A percentile compares a stretch with the other conserved stretches of the same genome.
These are phyloP conservation scores for Ophiobolus disseminans DNA, from an alignment of 2,329 filamentous ascomycete genomes.

Conservation along the genomic window DNA sequence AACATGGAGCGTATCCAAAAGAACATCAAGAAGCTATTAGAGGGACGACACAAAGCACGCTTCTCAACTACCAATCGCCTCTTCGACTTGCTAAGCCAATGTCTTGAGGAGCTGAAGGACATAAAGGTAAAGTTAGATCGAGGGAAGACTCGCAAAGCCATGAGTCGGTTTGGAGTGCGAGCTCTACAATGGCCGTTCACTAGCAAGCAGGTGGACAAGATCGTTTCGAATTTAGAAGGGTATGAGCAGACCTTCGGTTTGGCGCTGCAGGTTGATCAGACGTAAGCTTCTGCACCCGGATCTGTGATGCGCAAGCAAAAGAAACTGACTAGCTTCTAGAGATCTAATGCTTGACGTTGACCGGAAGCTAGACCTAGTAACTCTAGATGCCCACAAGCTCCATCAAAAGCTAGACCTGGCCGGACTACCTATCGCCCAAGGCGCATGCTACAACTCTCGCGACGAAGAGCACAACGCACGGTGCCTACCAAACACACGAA, in stretches of 20 bases:
- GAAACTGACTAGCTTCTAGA: constrained; percentile 7
- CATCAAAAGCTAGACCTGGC: background rate
- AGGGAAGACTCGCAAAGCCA: constrained; percentile 29
- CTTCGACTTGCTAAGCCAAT: constrained; percentile 21
- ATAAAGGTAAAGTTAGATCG: constrained; percentile 20
- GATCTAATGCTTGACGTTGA: constrained; percentile 9
- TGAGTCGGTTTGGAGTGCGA: constrained; percentile 42
- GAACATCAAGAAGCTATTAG: constrained; percentile 30
- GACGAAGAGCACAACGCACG: constrained; percentile 19
- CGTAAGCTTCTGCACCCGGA: constrained; percentile 31
- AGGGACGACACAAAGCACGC: constrained; percentile 29
- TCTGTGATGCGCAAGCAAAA: constrained; percentile 17
- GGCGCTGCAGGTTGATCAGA: constrained; percentile 46
- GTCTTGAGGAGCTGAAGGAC: constrained; percentile 14
- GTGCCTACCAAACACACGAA: constrained; percentile 35
- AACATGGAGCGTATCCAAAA: constrained; percentile 34
- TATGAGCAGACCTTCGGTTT: constrained; percentile 36
- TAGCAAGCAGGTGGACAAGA: constrained; percentile 44
- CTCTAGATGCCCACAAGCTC: background rate
- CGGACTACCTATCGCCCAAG: constrained; percentile 24
- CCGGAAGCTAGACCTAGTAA: background rate
- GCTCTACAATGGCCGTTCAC: constrained; percentile 52
- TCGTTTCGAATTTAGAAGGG: constrained; percentile 30
- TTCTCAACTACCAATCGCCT: constrained; percentile 38
- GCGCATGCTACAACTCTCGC: constrained; percentile 22